Conservation (phyloP, 805 yeast genomes). For the Lipomyces sp. region DNA sequence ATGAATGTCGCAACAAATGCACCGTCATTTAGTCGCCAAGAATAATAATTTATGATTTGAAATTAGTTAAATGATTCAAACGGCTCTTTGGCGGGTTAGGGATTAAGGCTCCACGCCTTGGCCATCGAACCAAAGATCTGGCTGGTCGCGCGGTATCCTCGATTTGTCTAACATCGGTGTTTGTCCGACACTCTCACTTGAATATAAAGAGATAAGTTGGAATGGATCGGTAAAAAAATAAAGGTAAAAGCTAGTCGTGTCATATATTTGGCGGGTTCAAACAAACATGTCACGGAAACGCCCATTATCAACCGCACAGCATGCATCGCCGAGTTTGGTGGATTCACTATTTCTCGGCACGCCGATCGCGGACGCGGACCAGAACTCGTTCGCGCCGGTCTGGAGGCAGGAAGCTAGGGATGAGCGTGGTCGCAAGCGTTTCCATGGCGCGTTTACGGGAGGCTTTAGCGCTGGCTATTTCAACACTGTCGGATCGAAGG, state of each 20-base stretch:
- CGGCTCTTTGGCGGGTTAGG: too few species aligned
- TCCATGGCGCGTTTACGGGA: slow-evolving; percentile 48
- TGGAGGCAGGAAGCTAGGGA: slow-evolving; percentile 41
- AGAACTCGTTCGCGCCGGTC: slow-evolving; percentile 27
- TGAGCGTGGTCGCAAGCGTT: slow-evolving; percentile 39
- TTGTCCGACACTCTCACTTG: background rate
- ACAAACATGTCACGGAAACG: background rate
- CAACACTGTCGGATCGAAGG: slow-evolving; percentile 46
- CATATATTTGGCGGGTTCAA: background rate
- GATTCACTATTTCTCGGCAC: slow-evolving; percentile 26
- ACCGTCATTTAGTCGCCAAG: background rate
- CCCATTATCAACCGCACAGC: background rate
- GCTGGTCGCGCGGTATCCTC: too few species aligned
- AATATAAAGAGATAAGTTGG: background rate
- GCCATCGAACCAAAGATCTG: too few species aligned
- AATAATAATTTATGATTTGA: background rate
- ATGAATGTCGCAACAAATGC: background rate
- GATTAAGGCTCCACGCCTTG: too few species aligned
- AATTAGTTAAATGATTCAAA: too few species aligned
- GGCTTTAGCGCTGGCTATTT: slow-evolving; percentile 47
- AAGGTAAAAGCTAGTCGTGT: background rate
- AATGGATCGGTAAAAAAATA: background rate
- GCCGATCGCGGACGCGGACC: slow-evolving; percentile 13
- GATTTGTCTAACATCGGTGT: background rate
- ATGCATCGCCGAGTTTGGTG: background rate